These are phyloP conservation scores for Cerioporus squamosus DNA, from an alignment of 1,284 basidiomycete genomes.

Conservation along the genomic window DNA sequence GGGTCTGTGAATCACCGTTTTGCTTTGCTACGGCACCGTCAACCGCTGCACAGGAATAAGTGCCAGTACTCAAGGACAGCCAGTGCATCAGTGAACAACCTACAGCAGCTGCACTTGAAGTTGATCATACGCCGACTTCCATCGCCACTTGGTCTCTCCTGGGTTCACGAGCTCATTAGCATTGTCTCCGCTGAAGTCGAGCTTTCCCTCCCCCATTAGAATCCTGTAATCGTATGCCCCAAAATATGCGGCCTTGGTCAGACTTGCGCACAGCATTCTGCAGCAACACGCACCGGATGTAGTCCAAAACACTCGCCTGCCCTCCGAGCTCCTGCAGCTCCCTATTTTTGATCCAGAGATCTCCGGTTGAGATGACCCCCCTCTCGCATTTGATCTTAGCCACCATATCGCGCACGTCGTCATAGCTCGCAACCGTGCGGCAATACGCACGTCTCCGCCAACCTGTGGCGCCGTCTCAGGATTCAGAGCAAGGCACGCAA, in stretches of 20 bases:
- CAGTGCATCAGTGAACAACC: too few species aligned
- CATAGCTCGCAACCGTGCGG: conserved; percentile 7
- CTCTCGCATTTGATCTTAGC: conserved; percentile 8
- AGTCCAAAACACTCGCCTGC: background rate
- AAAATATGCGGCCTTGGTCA: too few species aligned
- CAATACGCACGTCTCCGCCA: conserved; percentile 21
- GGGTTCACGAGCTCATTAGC: background rate
- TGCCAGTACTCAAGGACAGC: background rate
- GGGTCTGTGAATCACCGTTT: too few species aligned
- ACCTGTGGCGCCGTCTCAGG: conserved; percentile 14
- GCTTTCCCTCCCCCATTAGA: background rate
- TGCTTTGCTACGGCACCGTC: too few species aligned
- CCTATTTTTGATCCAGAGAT: background rate
- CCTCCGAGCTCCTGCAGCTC: background rate
- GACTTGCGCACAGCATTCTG: too few species aligned
- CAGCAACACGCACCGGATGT: conserved; percentile 1
- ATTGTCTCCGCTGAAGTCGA: background rate
- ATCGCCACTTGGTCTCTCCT: background rate
- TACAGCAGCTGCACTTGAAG: too few species aligned
- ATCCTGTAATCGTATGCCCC: background rate
- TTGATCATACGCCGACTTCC: too few species aligned
- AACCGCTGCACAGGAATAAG: too few species aligned
- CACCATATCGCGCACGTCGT: conserved; percentile 8
- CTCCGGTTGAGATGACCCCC: conserved; percentile 13
- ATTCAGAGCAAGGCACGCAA: conserved; percentile 21